phyloP scores from a whole-genome alignment of 2,329 filamentous ascomycete genomes.

The Ophidiomyces ophidiicola region DNA sequence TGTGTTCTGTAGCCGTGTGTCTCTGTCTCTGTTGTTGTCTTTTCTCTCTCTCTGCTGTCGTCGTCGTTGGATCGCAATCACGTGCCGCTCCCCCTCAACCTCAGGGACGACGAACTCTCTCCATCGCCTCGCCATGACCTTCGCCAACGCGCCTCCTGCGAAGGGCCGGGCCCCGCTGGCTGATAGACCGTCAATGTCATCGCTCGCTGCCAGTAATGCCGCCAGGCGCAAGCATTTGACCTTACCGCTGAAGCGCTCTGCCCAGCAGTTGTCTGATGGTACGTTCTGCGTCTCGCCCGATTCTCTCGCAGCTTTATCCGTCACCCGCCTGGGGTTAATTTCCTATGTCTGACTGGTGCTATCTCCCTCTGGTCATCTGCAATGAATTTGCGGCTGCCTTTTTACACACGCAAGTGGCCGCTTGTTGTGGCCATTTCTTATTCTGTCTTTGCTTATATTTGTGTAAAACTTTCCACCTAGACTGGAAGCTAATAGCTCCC shows the following conservation, averaged over 20 bases:
- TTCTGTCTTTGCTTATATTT: neutral
- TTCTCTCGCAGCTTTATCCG: no score
- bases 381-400: no score
- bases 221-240: conserved; percentile 15
- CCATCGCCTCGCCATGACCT: neutral
- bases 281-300: conserved; percentile 15
- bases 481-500: neutral
- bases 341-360: no score
- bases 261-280: conserved; percentile 37
- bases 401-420: no score
- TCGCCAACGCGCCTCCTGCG: neutral
- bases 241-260: conserved; percentile 32
- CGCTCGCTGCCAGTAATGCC: conserved; percentile 1
- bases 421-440: no score
- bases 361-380: no score
- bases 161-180: neutral
- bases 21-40: neutral
- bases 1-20: no score
- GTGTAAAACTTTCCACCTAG: neutral
- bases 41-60: neutral
- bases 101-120: neutral
- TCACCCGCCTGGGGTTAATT: no score
- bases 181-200: neutral
- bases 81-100: neutral
- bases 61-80: neutral